A percentile compares a stretch with the other conserved stretches of the same genome.
Evolutionary conservation across 768 basidiomycete species (phyloP).

Genomic region (Tulasnella sp.): DNA sequence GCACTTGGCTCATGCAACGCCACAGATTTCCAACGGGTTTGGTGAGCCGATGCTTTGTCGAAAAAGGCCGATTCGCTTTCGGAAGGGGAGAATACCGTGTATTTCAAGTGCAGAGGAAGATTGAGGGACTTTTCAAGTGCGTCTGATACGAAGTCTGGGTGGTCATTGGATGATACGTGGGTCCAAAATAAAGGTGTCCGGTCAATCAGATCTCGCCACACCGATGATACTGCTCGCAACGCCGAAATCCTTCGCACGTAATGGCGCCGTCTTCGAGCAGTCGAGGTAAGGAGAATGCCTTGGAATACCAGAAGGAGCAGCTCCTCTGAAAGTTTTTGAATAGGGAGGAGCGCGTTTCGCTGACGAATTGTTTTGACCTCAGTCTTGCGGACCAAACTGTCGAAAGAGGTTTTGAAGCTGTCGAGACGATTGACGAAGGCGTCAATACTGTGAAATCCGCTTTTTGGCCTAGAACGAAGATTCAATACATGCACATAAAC

Average conservation of each 20-base stretch:
- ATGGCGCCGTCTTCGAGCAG: neutral
- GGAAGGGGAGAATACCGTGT: neutral
- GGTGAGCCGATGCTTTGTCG: neutral
- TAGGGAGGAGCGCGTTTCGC: neutral
- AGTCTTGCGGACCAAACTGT: neutral
- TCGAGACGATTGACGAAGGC: neutral
- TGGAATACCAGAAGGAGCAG: neutral
- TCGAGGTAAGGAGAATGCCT: neutral
- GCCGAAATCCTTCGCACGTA: neutral
- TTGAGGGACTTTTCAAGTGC: neutral
- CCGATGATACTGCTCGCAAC: neutral
- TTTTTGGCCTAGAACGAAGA: neutral
- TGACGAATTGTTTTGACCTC: neutral
- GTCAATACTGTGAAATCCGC: neutral
- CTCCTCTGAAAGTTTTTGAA: neutral
- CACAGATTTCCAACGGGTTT: neutral
- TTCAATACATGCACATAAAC: neutral
- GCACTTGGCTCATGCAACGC: neutral
- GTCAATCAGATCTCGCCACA: neutral
- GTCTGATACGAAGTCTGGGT: neutral
- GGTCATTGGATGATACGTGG: neutral
- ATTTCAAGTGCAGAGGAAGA: neutral
- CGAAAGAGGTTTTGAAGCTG: neutral
- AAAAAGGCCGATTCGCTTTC: neutral
- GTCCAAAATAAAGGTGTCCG: neutral